A percentile compares a stretch with the other conserved stretches of the same genome.
These are phyloP conservation scores for Cladophialophora psammophila DNA, from an alignment of 2,329 filamentous ascomycete genomes.

Conservation along the genomic window DNA sequence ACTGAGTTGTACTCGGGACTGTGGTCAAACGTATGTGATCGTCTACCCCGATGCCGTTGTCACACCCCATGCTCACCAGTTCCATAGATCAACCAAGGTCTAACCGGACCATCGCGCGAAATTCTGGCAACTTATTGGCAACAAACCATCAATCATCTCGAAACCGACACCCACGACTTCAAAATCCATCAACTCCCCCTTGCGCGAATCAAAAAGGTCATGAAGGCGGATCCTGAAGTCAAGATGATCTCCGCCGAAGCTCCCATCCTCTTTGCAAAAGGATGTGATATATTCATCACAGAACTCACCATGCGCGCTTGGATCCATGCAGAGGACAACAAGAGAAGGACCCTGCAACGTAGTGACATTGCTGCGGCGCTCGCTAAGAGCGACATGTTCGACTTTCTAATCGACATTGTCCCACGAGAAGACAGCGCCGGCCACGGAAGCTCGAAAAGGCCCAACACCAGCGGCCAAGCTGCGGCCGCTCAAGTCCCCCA, in stretches of 20 bases:
- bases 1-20: constrained; percentile 90
- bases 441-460: constrained; percentile 59
- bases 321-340: constrained; percentile 99
- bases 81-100: constrained; percentile 87
- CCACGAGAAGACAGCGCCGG: constrained; percentile 90
- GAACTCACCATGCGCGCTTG: constrained; percentile 99
- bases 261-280: constrained; percentile 96
- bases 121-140: constrained; percentile 99
- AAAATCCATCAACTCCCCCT: constrained; percentile 96
- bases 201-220: constrained; percentile 99
- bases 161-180: constrained; percentile 96
- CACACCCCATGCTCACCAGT: background rate
- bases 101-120: constrained; percentile 91
- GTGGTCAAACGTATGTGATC: constrained; percentile 83
- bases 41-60: background rate
- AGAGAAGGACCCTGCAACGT: constrained; percentile 90
- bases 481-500: constrained; percentile 53
- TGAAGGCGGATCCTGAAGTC: constrained; percentile 98
- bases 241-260: constrained; percentile 99
- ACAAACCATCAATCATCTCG: constrained; percentile 93
- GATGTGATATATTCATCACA: constrained; percentile 98
- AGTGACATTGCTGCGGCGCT: constrained; percentile 96
- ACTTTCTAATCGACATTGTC: constrained; percentile 98
- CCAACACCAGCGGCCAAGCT: constrained; percentile 52
- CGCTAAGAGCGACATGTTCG: constrained; percentile 99